A percentile compares a stretch with the other conserved stretches of the same genome.
Evolutionary conservation across 192 early-diverging fungal genomes (phyloP).

Genomic region (Coemansia asiatica): DNA sequence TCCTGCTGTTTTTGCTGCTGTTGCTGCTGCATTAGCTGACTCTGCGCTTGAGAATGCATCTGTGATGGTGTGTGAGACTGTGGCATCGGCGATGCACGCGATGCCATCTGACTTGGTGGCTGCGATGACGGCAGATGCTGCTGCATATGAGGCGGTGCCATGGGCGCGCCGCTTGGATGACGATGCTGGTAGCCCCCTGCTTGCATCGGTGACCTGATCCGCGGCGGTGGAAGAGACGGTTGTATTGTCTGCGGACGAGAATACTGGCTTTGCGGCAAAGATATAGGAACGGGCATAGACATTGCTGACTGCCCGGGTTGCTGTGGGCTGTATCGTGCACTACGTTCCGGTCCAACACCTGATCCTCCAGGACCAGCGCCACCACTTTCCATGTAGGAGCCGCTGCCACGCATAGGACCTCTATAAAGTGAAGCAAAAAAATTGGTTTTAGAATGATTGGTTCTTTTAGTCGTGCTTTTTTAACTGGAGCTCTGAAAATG

Average conservation of each 20-base stretch:
- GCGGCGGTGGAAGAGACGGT: constrained; percentile 8
- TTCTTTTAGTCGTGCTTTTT: not conserved
- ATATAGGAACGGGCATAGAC: constrained; percentile 33
- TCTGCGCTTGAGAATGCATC: not conserved
- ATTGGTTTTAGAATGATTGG: no score
- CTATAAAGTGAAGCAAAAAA: constrained; percentile 1
- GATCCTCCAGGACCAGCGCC: constrained; percentile 11
- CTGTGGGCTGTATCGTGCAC: constrained; percentile 16
- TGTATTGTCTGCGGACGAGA: constrained; percentile 12
- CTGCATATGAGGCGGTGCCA: constrained; percentile 8
- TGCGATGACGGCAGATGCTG: constrained; percentile 12
- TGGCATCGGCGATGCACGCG: not conserved
- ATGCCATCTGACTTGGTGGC: not conserved
- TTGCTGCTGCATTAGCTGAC: constrained; percentile 10
- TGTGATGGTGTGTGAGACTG: constrained; percentile 14
- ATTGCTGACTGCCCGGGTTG: constrained; percentile 31
- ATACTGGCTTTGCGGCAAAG: constrained; percentile 6
- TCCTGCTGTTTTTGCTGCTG: constrained; percentile 3
- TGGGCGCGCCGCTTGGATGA: not conserved
- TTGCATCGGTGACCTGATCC: constrained; percentile 15
- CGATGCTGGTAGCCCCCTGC: constrained; percentile 1
- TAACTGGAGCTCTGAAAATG: no score
- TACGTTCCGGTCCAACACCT: constrained; percentile 8
- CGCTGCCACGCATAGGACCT: constrained; percentile 22
- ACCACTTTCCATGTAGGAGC: constrained; percentile 19